Evolutionary conservation across 768 basidiomycete genomes (phyloP).

Genomic region (Amanita pseudoporphyria): DNA sequence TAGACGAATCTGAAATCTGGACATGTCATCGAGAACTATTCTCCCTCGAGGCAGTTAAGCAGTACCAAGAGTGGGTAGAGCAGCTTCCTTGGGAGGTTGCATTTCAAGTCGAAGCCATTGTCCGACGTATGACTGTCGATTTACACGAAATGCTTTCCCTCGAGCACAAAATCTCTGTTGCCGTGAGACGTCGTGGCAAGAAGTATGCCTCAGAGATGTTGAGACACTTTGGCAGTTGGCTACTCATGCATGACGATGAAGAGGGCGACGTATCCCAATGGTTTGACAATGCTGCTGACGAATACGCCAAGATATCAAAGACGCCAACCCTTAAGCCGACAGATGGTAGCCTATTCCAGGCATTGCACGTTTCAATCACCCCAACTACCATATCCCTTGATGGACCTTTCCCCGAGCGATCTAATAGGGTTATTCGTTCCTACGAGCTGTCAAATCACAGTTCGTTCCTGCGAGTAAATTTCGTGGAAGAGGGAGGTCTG

Average conservation of each 20-base stretch:
- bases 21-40: constrained; percentile 36
- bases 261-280: constrained; percentile 21
- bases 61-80: constrained; percentile 23
- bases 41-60: constrained; percentile 21
- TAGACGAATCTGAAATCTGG: constrained; percentile 25
- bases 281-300: constrained; percentile 18
- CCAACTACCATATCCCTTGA: constrained; percentile 44
- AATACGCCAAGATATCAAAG: constrained; percentile 16
- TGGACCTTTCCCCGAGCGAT: constrained; percentile 49
- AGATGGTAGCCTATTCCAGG: constrained; percentile 29
- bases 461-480: constrained; percentile 54
- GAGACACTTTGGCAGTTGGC: constrained; percentile 10
- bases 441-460: constrained; percentile 35
- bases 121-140: constrained; percentile 34
- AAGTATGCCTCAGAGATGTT: constrained; percentile 31
- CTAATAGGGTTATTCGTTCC: constrained; percentile 51
- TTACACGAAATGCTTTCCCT: constrained; percentile 39
- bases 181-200: constrained; percentile 22
- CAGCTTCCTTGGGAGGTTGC: constrained; percentile 40
- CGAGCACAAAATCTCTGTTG: constrained; percentile 21
- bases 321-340: constrained; percentile 18
- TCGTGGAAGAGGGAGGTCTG: constrained; percentile 48
- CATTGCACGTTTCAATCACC: constrained; percentile 38
- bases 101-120: constrained; percentile 46
- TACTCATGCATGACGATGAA: constrained; percentile 18